A percentile compares a stretch with the other conserved stretches of the same genome.
Conservation (phyloP, 2,329 filamentous ascomycete species). For the Hypoxylon sp. region DNA sequence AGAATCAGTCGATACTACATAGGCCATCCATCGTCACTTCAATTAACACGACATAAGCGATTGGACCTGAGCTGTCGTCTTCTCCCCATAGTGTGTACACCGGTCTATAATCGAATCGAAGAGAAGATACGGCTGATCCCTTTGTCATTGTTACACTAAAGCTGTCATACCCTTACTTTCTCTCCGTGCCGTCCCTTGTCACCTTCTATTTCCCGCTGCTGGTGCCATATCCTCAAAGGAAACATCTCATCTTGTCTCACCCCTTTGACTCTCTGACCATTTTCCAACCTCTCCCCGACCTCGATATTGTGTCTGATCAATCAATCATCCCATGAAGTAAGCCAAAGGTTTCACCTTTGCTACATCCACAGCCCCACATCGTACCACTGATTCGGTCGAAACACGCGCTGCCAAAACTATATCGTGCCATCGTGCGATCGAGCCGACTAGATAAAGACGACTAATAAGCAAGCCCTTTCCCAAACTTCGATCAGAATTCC, state of each 20-base stretch:
- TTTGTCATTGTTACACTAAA: slow-evolving; percentile 36
- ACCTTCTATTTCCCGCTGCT: slow-evolving; percentile 15
- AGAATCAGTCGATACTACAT: slow-evolving; percentile 39
- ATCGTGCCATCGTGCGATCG: slow-evolving; percentile 40
- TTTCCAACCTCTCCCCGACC: slow-evolving; percentile 12
- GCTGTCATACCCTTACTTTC: slow-evolving; percentile 2
- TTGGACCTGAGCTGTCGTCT: slow-evolving; percentile 20
- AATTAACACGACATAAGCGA: slow-evolving; percentile 28
- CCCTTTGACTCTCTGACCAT: slow-evolving; percentile 6
- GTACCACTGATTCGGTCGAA: slow-evolving; percentile 35
- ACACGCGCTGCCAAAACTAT: slow-evolving; percentile 27
- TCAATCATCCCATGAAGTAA: slow-evolving; percentile 35
- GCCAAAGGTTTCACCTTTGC: slow-evolving; percentile 34
- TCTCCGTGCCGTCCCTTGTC: slow-evolving; percentile 18
- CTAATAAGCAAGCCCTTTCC: not conserved
- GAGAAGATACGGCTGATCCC: slow-evolving; percentile 32
- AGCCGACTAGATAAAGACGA: slow-evolving; percentile 32
- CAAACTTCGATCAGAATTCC: slow-evolving; percentile 7
- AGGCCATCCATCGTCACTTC: slow-evolving; percentile 33
- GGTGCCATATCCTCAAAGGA: slow-evolving; percentile 38
- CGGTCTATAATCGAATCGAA: slow-evolving; percentile 35
- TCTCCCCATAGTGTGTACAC: slow-evolving; percentile 25
- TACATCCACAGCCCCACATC: slow-evolving; percentile 41
- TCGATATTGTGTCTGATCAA: slow-evolving; percentile 22
- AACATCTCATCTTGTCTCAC: slow-evolving; percentile 33